phyloP scores from a whole-genome alignment of 2,329 filamentous ascomycete genomes.

The Ophiostoma australiae region DNA sequence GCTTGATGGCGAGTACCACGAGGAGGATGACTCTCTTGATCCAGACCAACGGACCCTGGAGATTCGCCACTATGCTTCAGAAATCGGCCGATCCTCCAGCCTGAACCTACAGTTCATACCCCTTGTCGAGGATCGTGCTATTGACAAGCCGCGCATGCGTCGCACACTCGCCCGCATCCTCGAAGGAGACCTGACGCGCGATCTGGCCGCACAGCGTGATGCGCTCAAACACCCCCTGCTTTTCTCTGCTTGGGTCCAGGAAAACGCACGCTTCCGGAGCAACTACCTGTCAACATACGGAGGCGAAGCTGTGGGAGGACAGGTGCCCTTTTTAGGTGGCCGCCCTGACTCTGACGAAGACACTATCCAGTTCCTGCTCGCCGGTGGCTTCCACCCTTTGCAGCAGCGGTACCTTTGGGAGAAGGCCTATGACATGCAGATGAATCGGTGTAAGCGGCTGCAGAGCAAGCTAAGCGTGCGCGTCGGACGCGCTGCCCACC shows the following conservation, averaged over 20 bases:
- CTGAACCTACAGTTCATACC: constrained; percentile 66
- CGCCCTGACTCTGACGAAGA: constrained; percentile 50
- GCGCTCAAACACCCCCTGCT: constrained; percentile 47
- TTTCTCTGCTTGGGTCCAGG: constrained; percentile 52
- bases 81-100: constrained; percentile 44
- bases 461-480: constrained; percentile 55
- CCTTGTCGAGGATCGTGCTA: constrained; percentile 58
- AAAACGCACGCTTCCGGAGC: constrained; percentile 35
- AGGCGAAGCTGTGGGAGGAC: constrained; percentile 32
- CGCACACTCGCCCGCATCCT: constrained; percentile 47
- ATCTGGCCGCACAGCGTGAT: constrained; percentile 49
- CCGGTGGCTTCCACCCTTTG: constrained; percentile 54
- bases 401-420: constrained; percentile 47
- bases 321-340: constrained; percentile 44
- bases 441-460: constrained; percentile 49
- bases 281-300: constrained; percentile 35
- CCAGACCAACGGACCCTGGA: constrained; percentile 59
- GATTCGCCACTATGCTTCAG: constrained; percentile 47
- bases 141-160: constrained; percentile 42
- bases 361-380: constrained; percentile 50
- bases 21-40: constrained; percentile 40
- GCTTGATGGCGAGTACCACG: neutral
- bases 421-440: constrained; percentile 44
- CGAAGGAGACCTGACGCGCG: constrained; percentile 43
- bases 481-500: constrained; percentile 56